Conservation (phyloP, 495 filamentous ascomycete genomes). For the Aspergillus ellipticus region DNA sequence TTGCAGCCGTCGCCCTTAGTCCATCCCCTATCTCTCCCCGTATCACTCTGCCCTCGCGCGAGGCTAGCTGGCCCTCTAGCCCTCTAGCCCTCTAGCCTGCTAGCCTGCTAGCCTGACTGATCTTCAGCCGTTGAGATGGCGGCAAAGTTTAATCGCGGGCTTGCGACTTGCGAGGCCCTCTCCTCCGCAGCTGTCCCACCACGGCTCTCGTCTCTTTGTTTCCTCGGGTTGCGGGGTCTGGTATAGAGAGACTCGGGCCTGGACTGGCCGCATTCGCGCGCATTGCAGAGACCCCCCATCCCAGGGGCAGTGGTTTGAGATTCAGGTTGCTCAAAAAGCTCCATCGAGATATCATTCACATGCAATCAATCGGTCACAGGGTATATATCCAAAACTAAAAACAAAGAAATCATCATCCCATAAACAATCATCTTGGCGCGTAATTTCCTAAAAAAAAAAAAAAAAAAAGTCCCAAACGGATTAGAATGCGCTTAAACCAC, state of each 20-base stretch:
- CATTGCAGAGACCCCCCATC: neutral
- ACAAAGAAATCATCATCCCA: neutral
- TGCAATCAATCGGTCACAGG: conserved; percentile 1
- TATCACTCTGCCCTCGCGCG: neutral
- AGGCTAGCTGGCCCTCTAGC: neutral
- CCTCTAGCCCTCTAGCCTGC: too few species aligned
- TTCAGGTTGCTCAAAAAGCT: neutral
- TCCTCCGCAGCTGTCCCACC: neutral
- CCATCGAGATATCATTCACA: neutral
- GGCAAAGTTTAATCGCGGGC: neutral
- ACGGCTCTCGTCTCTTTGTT: neutral
- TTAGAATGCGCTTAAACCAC: neutral
- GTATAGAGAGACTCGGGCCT: too few species aligned
- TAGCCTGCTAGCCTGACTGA: neutral
- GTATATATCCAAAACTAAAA: neutral
- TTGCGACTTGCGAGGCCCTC: neutral
- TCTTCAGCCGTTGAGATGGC: neutral
- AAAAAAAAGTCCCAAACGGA: conserved; percentile 4
- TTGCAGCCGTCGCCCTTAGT: too few species aligned
- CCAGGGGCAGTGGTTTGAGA: neutral
- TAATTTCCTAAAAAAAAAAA: neutral
- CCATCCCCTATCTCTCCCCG: too few species aligned
- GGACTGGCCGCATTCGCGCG: neutral
- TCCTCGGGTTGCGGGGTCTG: neutral
- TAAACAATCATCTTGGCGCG: neutral